phyloP scores from a whole-genome alignment of 371 early-diverging fungal genomes.

The Parasitella parasitica region DNA sequence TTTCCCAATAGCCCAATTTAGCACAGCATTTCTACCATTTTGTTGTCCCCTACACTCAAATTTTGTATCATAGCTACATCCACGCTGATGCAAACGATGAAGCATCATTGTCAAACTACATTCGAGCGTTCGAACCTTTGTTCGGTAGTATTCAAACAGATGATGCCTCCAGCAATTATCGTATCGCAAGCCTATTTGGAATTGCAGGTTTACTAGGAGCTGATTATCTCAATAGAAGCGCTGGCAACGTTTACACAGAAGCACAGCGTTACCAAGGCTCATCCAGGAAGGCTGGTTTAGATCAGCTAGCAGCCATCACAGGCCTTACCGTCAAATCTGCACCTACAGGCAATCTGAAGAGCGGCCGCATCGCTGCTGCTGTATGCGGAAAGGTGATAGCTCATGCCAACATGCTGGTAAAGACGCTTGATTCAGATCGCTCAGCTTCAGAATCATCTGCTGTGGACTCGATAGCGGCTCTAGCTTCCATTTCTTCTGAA shows the following conservation, averaged over 20 bases:
- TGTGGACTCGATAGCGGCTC: not conserved
- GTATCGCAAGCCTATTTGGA: conserved; percentile 28
- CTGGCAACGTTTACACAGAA: conserved; percentile 1
- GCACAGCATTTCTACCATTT: conserved; percentile 40
- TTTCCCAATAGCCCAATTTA: conserved; percentile 2
- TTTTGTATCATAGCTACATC: conserved; percentile 1
- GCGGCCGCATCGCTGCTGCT: conserved; percentile 41
- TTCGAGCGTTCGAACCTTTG: conserved; percentile 14
- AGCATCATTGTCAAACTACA: not conserved
- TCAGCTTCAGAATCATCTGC: not conserved
- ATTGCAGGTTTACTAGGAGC: conserved; percentile 33
- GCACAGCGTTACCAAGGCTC: conserved; percentile 21
- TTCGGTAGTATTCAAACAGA: conserved; percentile 17
- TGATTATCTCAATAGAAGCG: conserved; percentile 19
- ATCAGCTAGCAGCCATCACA: conserved; percentile 20
- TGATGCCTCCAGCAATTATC: conserved; percentile 25
- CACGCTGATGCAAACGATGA: not conserved
- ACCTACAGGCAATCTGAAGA: conserved; percentile 35
- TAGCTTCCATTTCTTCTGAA: conserved; percentile 28
- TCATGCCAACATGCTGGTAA: not conserved
- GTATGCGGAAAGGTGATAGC: conserved; percentile 36
- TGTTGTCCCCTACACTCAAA: conserved; percentile 24
- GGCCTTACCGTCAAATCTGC: conserved; percentile 23
- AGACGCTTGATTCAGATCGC: not conserved
- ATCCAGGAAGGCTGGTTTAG: conserved; percentile 17